Evolutionary conservation across 2,329 filamentous ascomycete species (phyloP).

Genomic region (Phyllosticta citribraziliensis): DNA sequence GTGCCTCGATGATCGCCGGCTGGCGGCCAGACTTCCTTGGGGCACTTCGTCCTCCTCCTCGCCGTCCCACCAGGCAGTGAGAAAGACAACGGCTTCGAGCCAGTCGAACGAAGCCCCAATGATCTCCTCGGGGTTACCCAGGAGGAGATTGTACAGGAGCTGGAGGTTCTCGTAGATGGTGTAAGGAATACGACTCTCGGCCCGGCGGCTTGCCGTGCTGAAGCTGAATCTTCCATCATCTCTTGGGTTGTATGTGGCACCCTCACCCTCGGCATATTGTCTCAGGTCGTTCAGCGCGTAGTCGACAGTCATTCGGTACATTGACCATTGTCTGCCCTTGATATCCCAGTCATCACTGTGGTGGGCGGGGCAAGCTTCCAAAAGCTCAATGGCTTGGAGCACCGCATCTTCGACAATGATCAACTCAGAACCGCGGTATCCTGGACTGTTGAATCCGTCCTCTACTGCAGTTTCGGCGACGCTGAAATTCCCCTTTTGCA

Average conservation of each 20-base stretch:
- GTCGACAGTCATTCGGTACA: slow-evolving; percentile 69
- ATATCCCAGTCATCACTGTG: slow-evolving; percentile 69
- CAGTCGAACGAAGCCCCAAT: slow-evolving; percentile 74
- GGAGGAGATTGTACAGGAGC: slow-evolving; percentile 68
- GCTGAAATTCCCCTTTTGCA: slow-evolving; percentile 69
- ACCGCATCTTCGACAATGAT: slow-evolving; percentile 66
- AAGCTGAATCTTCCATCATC: slow-evolving; percentile 46
- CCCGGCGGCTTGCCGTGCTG: slow-evolving; percentile 58
- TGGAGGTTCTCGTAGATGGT: slow-evolving; percentile 78
- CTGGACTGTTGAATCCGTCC: slow-evolving; percentile 52
- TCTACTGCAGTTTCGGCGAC: slow-evolving; percentile 57
- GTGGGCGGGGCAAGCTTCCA: slow-evolving; percentile 64
- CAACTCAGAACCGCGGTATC: slow-evolving; percentile 68
- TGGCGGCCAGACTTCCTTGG: slow-evolving; percentile 32
- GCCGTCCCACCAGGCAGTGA: slow-evolving; percentile 90
- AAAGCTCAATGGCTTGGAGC: slow-evolving; percentile 55
- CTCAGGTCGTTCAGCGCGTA: slow-evolving; percentile 61
- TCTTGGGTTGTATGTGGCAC: slow-evolving; percentile 34
- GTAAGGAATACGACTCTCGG: slow-evolving; percentile 82
- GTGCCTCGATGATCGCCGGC: slow-evolving; percentile 32
- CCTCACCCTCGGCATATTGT: slow-evolving; percentile 67
- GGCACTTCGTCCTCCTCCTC: slow-evolving; percentile 41
- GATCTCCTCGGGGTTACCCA: slow-evolving; percentile 67
- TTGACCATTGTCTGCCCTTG: slow-evolving; percentile 67
- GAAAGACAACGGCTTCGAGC: slow-evolving; percentile 75